Evolutionary conservation across 2,329 filamentous ascomycete genomes (phyloP), one percentile per base, ranked within the genome.

Genomic region (Leptographium wingfieldii): DNA sequence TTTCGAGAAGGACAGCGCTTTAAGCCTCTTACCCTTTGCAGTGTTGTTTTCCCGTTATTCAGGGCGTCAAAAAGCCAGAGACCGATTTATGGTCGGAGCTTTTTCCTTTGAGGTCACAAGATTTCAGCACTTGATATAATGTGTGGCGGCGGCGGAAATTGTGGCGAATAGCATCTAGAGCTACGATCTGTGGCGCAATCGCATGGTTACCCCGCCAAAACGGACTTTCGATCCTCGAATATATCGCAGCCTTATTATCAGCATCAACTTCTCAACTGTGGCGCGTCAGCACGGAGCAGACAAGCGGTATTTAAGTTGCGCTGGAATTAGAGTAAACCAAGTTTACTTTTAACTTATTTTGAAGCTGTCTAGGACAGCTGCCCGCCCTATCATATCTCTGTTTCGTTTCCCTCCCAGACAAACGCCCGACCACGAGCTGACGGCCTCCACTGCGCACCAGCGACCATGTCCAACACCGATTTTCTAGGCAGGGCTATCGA

Each of bases 401-500:
- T 2, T 29, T 29, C 1, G 14, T 31, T 31, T 19, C 35, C 58
- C 1, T 48, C 46, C 57, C 25, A 40, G 27, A 16, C 27, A 25
- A 35, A n/a, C 16, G 43, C 43, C 43, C 43, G 43, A 46, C 43
- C 16, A 46, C 43, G 19, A 46, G 6, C 43, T 19, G 16, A n/a
- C 43, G 43, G 16, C 43, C 16, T 16, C 43, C 19, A 3, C 7
- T 46, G 19, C 43, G 43, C 27, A 4, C 22, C 43, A 14, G 31
- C 59, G 69, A 75, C 69, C 68, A 96, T 96, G 92, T 95, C 91
- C 67, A 91, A 92, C 72, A 95, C 90, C 73, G 94, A 99, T 77
- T 99, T 97, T 73, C 85, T 96, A 69, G 92, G 92, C 70, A 90
- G 92, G 68, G 94, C 94, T 69, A 97, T 97, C 78, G 90, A 95